Evolutionary conservation across 805 yeast genomes (phyloP).

Genomic region (Wickerhamiella azymoides): DNA sequence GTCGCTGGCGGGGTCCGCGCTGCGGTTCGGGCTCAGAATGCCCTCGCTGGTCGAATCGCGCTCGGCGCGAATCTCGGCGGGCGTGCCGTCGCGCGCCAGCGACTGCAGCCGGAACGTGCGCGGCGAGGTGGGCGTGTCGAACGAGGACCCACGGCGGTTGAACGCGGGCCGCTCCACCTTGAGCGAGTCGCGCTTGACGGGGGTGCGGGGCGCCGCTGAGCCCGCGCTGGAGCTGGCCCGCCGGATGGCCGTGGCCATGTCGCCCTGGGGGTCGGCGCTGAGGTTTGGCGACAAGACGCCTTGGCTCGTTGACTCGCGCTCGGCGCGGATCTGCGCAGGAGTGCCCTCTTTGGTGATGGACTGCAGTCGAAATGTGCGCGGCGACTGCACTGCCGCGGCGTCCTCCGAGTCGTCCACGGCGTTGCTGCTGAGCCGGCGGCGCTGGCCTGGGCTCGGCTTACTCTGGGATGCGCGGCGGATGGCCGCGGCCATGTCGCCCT

Average conservation of each 20-base stretch:
- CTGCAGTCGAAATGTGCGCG: not conserved
- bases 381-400: not conserved
- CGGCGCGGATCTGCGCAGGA: not conserved
- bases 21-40: not conserved
- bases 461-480: constrained; percentile 1
- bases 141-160: not conserved
- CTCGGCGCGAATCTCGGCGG: constrained; percentile 3
- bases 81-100: not conserved
- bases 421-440: not conserved
- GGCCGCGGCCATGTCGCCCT: not conserved
- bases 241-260: constrained; percentile 4
- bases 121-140: not conserved
- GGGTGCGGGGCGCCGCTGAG: not conserved
- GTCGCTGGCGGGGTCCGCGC: not conserved
- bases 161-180: not conserved
- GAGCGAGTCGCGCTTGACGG: not conserved
- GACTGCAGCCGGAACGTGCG: not conserved
- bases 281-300: constrained; percentile 1
- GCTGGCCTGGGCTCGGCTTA: not conserved
- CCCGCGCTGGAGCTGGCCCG: not conserved
- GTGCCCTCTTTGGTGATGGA: not conserved
- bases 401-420: not conserved
- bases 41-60: constrained; percentile 1
- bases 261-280: not conserved
- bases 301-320: constrained; percentile 2